Percentiles rank a stretch among this genome's conserved stretches.
Evolutionary conservation across 441 rosid species (phyloP).

Genomic region (Viola pubescens): DNA sequence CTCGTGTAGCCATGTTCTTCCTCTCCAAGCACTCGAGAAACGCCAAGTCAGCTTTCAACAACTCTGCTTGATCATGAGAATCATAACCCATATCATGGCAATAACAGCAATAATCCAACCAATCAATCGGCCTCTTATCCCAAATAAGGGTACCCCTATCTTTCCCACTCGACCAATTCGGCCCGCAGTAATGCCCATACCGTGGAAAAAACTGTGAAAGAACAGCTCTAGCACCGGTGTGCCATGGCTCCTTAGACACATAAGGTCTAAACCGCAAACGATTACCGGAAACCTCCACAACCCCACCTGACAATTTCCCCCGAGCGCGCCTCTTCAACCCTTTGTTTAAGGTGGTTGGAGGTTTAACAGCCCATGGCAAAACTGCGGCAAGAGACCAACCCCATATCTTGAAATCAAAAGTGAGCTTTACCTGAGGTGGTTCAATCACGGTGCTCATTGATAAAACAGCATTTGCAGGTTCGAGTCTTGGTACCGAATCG

Average conservation of each 20-base stretch:
- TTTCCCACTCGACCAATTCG: conserved; percentile 97
- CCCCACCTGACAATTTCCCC: conserved; percentile 13
- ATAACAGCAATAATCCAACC: conserved; percentile 95
- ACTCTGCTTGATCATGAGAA: conserved; percentile 68
- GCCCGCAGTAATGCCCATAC: conserved; percentile 94
- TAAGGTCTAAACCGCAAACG: conserved; percentile 77
- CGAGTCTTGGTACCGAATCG: conserved; percentile 30
- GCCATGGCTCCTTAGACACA: conserved; percentile 95
- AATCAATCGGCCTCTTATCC: conserved; percentile 93
- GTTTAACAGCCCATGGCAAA: conserved; percentile 38
- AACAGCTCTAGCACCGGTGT: conserved; percentile 75
- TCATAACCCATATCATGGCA: conserved; percentile 97
- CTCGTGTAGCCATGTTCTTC: conserved; percentile 40
- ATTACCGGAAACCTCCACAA: conserved; percentile 15
- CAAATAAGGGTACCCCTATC: conserved; percentile 72
- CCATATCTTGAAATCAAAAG: conserved; percentile 41
- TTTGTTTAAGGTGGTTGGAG: conserved; percentile 35
- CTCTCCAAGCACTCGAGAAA: conserved; percentile 91
- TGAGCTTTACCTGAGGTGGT: conserved; percentile 29
- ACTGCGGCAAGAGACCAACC: conserved; percentile 53
- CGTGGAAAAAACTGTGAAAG: conserved; percentile 93
- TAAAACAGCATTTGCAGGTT: conserved; percentile 23
- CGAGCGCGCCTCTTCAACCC: conserved; percentile 45
- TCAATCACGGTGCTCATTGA: conserved; percentile 11
- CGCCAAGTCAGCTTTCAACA: conserved; percentile 75